Conservation (phyloP, 495 filamentous ascomycete genomes). For the Penicillium cinerascens region DNA sequence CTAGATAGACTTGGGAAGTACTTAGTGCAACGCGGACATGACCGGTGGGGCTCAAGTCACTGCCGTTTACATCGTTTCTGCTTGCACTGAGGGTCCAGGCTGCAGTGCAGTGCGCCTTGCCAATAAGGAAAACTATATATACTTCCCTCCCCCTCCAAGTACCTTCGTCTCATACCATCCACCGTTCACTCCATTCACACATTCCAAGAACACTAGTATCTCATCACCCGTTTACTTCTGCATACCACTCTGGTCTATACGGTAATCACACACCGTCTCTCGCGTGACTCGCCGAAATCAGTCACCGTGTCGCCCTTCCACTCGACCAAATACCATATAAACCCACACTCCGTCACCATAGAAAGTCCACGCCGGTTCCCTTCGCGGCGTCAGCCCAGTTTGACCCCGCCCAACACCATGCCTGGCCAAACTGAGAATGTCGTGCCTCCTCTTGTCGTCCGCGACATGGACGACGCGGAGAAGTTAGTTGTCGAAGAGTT, state of each 20-base stretch:
- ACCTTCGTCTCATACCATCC: background rate
- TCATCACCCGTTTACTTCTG: background rate
- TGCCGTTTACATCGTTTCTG: background rate
- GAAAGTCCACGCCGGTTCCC: slow-evolving; percentile 21
- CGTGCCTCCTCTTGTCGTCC: slow-evolving; percentile 33
- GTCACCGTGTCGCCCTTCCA: slow-evolving; percentile 37
- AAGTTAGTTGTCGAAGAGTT: slow-evolving; percentile 19
- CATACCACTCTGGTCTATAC: slow-evolving; percentile 3
- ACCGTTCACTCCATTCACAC: background rate
- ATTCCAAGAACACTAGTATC: background rate
- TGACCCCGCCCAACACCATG: slow-evolving; percentile 34
- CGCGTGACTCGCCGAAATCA: slow-evolving; percentile 24
- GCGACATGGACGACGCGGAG: slow-evolving; percentile 45
- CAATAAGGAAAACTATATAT: slow-evolving; percentile 12
- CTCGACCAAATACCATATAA: slow-evolving; percentile 25
- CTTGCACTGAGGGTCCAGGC: slow-evolving; percentile 3
- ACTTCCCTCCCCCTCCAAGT: background rate
- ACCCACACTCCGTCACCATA: slow-evolving; percentile 19
- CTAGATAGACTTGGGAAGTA: background rate
- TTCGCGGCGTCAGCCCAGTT: slow-evolving; percentile 14
- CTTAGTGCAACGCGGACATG: background rate
- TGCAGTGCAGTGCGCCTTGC: slow-evolving; percentile 7
- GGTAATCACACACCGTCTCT: slow-evolving; percentile 13
- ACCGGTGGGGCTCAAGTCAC: background rate
- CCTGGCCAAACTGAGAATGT: slow-evolving; percentile 24